Evolutionary conservation across 2,329 filamentous ascomycete genomes (phyloP), one percentile per base, ranked within the genome.

Genomic region (Aureobasidium sp.): DNA sequence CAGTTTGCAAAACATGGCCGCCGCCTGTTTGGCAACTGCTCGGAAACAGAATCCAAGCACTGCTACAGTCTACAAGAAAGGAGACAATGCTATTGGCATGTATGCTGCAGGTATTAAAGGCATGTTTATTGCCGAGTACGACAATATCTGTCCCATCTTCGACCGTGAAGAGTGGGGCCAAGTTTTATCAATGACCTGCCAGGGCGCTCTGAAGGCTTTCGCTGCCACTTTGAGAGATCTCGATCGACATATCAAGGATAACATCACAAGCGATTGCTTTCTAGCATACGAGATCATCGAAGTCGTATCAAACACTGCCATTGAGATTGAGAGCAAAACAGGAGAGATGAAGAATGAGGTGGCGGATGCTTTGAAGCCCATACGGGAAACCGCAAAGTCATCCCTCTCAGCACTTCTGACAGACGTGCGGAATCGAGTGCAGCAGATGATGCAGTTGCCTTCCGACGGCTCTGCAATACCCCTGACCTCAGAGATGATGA

Each of bases 211-310:
- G 64, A 82, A 86, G 8, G 91, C 96, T 69, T 88, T 97, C 68
- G 86, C 88, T 6, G 87, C 90, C 68, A 97, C 94, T 0, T 76
- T 97, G 60, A 85, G 89, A 31, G 93, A 97, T 70, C 81, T 99
- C 36, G 97, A 97, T 73, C 82, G 84, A 55, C 92, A 97, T 70
- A 91, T 97, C 74, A 91, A 92, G 71, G 79, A 83, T 44, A 92
- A 97, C 70, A 78, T 97, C 42, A 84, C 86, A 67, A 96, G 91
- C 0, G 94, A 99, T 73, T 97, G 93, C 75, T 97, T 90, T 73
- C 82, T 99, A 53, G 91, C 91, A 8, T 99, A 96, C 73, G 94
- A 99, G 72, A 90, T 97, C 36, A 90, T 95, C 36, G 93, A 96
- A 69, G 90, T 97, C 64, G 85, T 97, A 51, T 89, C 90, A 0